Evolutionary conservation across 2,329 filamentous ascomycete genomes (phyloP), one percentile per base, ranked within the genome.

Genomic region (Spiromastix sp.): DNA sequence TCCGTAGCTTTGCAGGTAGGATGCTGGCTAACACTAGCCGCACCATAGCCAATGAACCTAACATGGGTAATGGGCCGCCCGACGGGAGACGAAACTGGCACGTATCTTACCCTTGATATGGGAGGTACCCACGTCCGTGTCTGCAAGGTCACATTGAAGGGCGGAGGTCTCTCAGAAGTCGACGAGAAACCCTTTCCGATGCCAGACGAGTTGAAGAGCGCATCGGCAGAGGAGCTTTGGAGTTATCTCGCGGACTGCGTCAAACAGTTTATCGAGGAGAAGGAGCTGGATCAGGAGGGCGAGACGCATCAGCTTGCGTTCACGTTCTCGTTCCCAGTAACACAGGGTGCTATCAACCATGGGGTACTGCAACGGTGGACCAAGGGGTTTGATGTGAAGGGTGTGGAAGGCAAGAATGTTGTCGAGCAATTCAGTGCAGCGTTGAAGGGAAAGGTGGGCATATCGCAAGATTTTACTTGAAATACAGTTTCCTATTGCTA

Each of bases 181-280:
- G 85, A 87, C 45, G 89, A 96, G 66, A 89, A 85, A 52, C 93
- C 95, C 65, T 95, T 94, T 64, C 80, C 81, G 44, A 86, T 96
- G 74, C 89, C 89, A 1, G 82, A 93, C 54, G 85, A 93, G 62
- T 72, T 96, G 48, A 94, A 93, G 67, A 85, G 80, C 2, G 85
- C 84, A 32, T 85, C 84, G 32, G 75, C 81, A 3, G 84, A 93
- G 25, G 83, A 93, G 60, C 74, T 95, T 3, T 96, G 86, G 85
- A 85, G 86, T 51, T 94, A 94, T 62, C 85, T 94, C 54, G 85
- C 86, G 56, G 85, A 93, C 61, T 93, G 86, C 57, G 68, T 95
- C 39, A 74, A 87, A 60, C 85, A 93, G 55, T 95, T 95, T 59
- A 74, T 95, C 39, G 78, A 93, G 54, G 80, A 79, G 43, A 84